Percentiles rank a stretch among this genome's conserved stretches.
phyloP scores from a whole-genome alignment of 169 alveolate species.

The Plasmodium vivax region DNA sequence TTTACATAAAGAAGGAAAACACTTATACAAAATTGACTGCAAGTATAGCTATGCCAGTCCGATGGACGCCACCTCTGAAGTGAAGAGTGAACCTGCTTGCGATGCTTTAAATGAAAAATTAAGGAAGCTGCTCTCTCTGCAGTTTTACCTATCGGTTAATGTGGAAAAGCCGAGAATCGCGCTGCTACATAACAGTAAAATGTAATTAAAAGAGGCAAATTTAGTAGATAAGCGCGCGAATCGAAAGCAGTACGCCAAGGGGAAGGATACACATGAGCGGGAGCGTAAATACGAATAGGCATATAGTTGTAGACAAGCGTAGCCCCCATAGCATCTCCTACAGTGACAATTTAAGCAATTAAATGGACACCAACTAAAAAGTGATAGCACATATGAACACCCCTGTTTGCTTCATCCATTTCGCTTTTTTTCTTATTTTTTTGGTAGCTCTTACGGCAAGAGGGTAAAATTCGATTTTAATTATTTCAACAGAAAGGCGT shows the following conservation, averaged over 20 bases:
- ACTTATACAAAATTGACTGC: constrained; percentile 26
- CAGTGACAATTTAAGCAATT: background rate
- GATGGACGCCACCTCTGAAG: background rate
- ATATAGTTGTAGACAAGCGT: background rate
- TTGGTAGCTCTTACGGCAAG: constrained; percentile 6
- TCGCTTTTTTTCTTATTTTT: background rate
- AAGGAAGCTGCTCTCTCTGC: constrained; percentile 15
- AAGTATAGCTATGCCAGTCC: constrained; percentile 12
- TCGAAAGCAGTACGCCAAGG: background rate
- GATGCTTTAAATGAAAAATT: constrained; percentile 12
- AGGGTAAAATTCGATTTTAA: constrained; percentile 32
- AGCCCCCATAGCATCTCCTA: background rate
- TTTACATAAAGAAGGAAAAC: constrained; percentile 50
- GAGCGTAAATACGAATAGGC: background rate
- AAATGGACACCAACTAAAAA: background rate
- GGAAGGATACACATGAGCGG: background rate
- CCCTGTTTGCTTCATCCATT: background rate
- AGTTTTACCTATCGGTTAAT: constrained; percentile 38
- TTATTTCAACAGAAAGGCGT: constrained; percentile 68
- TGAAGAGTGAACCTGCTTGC: background rate
- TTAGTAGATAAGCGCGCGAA: background rate
- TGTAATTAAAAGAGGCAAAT: constrained; percentile 35
- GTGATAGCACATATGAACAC: background rate
- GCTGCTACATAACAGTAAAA: constrained; percentile 21
- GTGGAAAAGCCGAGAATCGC: constrained; percentile 29